A percentile compares a stretch with the other conserved stretches of the same genome.
These are phyloP conservation scores for Colletotrichum orchidophilum DNA, from an alignment of 2,329 filamentous ascomycete genomes.

Conservation along the genomic window DNA sequence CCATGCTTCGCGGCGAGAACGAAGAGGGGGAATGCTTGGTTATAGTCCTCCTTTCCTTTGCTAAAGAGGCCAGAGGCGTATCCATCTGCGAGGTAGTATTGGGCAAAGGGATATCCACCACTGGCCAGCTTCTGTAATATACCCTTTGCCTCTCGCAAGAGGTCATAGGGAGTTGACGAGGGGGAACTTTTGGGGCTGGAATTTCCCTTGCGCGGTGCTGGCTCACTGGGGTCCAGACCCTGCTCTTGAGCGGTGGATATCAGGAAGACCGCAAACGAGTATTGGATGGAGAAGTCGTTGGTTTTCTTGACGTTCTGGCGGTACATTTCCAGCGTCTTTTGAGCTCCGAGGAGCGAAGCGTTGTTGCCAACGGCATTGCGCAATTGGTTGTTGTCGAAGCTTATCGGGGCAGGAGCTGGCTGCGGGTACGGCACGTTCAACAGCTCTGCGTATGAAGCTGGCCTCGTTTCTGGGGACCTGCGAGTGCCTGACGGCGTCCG, in stretches of 20 bases:
- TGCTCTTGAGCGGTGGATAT: conserved; percentile 88
- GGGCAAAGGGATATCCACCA: conserved; percentile 92
- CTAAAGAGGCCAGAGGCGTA: conserved; percentile 94
- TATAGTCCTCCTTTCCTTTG: conserved; percentile 92
- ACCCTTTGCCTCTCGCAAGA: conserved; percentile 86
- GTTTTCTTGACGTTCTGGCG: conserved; percentile 97
- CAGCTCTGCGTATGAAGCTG: conserved; percentile 66
- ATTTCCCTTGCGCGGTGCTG: conserved; percentile 54
- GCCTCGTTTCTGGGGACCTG: conserved; percentile 64
- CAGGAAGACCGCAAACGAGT: conserved; percentile 96
- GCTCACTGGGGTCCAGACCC: conserved; percentile 63
- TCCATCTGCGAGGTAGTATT: conserved; percentile 96
- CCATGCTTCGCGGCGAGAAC: conserved; percentile 95
- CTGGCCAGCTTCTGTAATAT: conserved; percentile 89
- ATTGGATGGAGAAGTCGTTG: conserved; percentile 87
- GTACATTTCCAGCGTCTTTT: conserved; percentile 98
- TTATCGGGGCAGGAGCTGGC: conserved; percentile 71
- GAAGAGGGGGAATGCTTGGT: conserved; percentile 91
- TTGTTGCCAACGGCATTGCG: conserved; percentile 85
- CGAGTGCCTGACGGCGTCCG: conserved; percentile 60
- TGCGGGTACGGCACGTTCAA: conserved; percentile 82
- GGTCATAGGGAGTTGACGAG: conserved; percentile 66
- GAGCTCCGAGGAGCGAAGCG: conserved; percentile 88
- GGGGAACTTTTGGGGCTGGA: conserved; percentile 57
- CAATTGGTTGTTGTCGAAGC: conserved; percentile 83